These are phyloP conservation scores for Saturnispora bothae DNA, from an alignment of 805 yeast genomes.

Conservation along the genomic window DNA sequence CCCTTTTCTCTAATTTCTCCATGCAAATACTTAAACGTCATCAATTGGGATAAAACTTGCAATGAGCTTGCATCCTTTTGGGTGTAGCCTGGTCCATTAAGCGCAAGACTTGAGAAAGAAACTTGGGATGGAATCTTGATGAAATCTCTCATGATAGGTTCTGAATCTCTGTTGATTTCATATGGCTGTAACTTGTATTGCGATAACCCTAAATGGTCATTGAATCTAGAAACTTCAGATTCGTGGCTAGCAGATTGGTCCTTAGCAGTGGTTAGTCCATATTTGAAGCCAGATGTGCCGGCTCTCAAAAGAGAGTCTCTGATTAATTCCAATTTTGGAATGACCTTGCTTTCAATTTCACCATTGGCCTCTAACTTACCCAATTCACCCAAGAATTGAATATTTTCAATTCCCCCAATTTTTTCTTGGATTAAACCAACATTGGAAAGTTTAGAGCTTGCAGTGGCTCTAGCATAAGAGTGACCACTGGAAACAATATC, in stretches of 20 bases:
- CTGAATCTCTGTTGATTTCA: neutral
- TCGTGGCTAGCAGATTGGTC: constrained; percentile 30
- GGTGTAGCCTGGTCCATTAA: constrained; percentile 55
- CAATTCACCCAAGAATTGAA: constrained; percentile 55
- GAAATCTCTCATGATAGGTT: constrained; percentile 16
- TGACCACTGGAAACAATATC: constrained; percentile 84
- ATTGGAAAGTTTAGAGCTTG: constrained; percentile 53
- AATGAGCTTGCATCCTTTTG: constrained; percentile 74
- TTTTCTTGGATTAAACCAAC: constrained; percentile 52
- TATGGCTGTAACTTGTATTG: constrained; percentile 12
- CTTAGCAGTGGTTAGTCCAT: constrained; percentile 51
- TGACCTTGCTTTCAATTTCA: constrained; percentile 40
- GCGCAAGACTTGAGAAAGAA: constrained; percentile 63
- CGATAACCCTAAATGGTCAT: constrained; percentile 8
- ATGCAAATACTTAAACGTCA: constrained; percentile 78
- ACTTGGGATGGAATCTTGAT: constrained; percentile 82
- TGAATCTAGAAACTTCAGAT: constrained; percentile 26
- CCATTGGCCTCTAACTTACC: constrained; percentile 42
- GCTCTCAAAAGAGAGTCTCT: constrained; percentile 31
- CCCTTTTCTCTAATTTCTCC: constrained; percentile 88
- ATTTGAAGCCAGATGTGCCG: constrained; percentile 33
- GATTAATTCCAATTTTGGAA: constrained; percentile 53
- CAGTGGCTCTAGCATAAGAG: constrained; percentile 59
- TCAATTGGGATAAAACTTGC: constrained; percentile 68
- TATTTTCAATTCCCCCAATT: constrained; percentile 68